Percentiles rank a stretch among this genome's conserved stretches.
Evolutionary conservation across 352 stramenopile species (phyloP).

Genomic region (Blastocystis sp.): DNA sequence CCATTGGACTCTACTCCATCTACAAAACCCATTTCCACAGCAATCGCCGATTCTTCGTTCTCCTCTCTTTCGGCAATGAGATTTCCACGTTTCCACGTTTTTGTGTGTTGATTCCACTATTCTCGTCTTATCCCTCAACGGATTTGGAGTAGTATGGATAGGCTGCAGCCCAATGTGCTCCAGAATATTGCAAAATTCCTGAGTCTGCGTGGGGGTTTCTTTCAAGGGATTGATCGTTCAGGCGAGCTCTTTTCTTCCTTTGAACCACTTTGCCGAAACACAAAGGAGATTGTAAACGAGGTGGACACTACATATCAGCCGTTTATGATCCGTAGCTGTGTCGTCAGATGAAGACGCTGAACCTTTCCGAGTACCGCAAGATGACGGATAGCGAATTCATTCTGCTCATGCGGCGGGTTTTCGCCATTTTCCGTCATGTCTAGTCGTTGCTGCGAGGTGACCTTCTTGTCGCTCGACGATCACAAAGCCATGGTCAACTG

Average conservation of each 20-base stretch:
- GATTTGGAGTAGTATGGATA: slow-evolving; percentile 19
- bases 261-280: slow-evolving; percentile 51
- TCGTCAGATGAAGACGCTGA: slow-evolving; percentile 66
- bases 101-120: background rate
- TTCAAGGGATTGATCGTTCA: background rate
- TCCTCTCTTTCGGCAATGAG: background rate
- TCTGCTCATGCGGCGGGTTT: slow-evolving; percentile 15
- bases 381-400: slow-evolving; percentile 62
- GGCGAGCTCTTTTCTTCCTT: slow-evolving; percentile 57
- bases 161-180: slow-evolving; percentile 28
- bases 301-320: background rate
- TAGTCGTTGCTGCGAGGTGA: slow-evolving; percentile 62
- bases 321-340: slow-evolving; percentile 13
- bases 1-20: too few species aligned
- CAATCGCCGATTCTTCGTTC: too few species aligned
- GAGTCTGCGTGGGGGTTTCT: slow-evolving; percentile 20
- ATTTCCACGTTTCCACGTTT: slow-evolving; percentile 49
- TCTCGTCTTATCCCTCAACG: background rate
- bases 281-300: slow-evolving; percentile 64
- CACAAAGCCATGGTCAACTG: slow-evolving; percentile 2
- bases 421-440: background rate
- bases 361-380: slow-evolving; percentile 30
- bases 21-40: too few species aligned
- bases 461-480: slow-evolving; percentile 54
- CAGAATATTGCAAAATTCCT: slow-evolving; percentile 66